These are phyloP conservation scores for Orbilia oligospora DNA, from an alignment of 2,329 filamentous ascomycete genomes.

Conservation along the genomic window DNA sequence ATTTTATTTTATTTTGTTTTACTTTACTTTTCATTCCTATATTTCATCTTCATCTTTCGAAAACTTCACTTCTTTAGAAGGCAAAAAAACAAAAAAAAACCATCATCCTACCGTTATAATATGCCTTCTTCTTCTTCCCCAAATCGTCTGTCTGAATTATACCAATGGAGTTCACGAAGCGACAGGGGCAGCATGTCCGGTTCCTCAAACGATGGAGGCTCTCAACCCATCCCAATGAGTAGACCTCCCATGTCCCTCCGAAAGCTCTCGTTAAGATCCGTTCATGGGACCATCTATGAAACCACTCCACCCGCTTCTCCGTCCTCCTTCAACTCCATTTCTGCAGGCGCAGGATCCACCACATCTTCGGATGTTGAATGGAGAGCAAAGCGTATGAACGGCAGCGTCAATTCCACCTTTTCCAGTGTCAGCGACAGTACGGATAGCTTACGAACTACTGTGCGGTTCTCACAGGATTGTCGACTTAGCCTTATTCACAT, in stretches of 20 bases:
- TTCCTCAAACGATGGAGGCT: constrained; percentile 47
- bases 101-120: neutral
- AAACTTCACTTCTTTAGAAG: neutral
- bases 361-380: constrained; percentile 59
- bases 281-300: constrained; percentile 59
- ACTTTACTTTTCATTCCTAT: too few species aligned
- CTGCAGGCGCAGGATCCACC: constrained; percentile 46
- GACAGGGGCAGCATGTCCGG: constrained; percentile 55
- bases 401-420: constrained; percentile 53
- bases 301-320: constrained; percentile 58
- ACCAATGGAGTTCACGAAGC: constrained; percentile 54
- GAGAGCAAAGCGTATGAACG: constrained; percentile 57
- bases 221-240: constrained; percentile 57
- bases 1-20: too few species aligned
- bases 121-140: constrained; percentile 42
- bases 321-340: constrained; percentile 55
- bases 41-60: constrained; percentile 2
- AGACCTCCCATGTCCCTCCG: constrained; percentile 55
- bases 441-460: constrained; percentile 64
- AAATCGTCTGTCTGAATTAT: constrained; percentile 33
- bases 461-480: constrained; percentile 77
- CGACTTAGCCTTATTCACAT: constrained; percentile 91
- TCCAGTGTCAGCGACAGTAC: constrained; percentile 51
- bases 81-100: neutral
- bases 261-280: constrained; percentile 59